Evolutionary conservation across 129 eudicot species (phyloP).

Genomic region (Silybum marianum): DNA sequence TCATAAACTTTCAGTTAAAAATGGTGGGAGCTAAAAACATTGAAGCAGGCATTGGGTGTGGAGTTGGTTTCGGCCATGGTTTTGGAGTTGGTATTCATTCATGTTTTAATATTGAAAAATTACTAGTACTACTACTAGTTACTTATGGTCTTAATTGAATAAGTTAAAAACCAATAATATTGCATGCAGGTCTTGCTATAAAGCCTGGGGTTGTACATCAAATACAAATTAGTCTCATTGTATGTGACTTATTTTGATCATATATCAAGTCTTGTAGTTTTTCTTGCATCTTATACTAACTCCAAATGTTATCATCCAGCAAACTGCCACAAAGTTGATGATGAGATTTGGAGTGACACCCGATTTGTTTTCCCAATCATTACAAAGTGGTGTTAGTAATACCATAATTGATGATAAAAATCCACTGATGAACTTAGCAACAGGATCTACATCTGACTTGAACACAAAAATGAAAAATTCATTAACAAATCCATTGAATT

Average conservation of each 20-base stretch:
- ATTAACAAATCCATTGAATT: conserved; percentile 24
- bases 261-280: conserved; percentile 12
- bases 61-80: conserved; percentile 94
- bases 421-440: conserved; percentile 41
- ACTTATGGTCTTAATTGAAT: background rate
- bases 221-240: conserved; percentile 56
- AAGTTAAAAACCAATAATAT: background rate
- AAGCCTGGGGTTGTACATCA: conserved; percentile 77
- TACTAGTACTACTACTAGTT: background rate
- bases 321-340: conserved; percentile 57
- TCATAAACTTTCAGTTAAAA: conserved; percentile 48
- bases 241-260: conserved; percentile 39
- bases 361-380: conserved; percentile 51
- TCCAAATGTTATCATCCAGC: conserved; percentile 37
- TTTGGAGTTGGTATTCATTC: conserved; percentile 95
- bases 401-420: conserved; percentile 31
- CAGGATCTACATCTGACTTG: conserved; percentile 19
- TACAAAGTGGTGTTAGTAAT: conserved; percentile 43
- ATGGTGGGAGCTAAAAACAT: conserved; percentile 80
- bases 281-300: conserved; percentile 23
- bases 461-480: conserved; percentile 23
- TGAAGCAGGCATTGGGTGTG: conserved; percentile 86
- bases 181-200: conserved; percentile 69
- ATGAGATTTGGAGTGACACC: conserved; percentile 60
- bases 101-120: background rate